Evolutionary conservation across 2,329 filamentous ascomycete species (phyloP), one percentile per base, ranked within the genome.

Genomic region (Fusarium drepaniforme): DNA sequence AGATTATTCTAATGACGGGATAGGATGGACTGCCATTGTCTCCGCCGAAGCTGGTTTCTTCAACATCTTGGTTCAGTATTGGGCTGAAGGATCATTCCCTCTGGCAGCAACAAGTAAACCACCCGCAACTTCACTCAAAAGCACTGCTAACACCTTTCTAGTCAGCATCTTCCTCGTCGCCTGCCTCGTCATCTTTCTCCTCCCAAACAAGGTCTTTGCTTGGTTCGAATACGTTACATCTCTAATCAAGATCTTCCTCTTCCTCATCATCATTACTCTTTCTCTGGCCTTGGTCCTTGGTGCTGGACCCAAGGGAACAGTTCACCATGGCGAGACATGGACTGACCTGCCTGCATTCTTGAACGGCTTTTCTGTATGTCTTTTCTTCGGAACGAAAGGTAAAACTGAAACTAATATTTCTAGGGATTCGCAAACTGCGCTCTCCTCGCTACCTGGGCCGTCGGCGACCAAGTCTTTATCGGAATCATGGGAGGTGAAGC

Each of bases 401-500:
- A 1, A 30, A 9, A 9, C 28, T 1, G 28, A 30, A 23, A 6
- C 5, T n/a, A 11, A 2, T 3, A 5, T 3, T 3, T 28, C 1
- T 38, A 77, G 75, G 75, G 75, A 9, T 77, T 77, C 4, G 75
- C 75, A 1, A 77, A 66, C 25, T 70, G 62, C n/a, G 68, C 73
- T 3, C 58, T 77, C 8, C 37, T 77, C 3, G 75, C 75, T 3
- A 72, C 65, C 12, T 77, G 75, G 75, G 75, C 75, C 0, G 75
- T 77, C 1, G 75, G 75, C 0, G 75, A 77, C 4, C 75, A 77
- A 42, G 75, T 77, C 8, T 77, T 77, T 5, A 76, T 77, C 40
- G 75, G 75, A n/a, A 71, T 77, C 37, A 77, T 77, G 72, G 75
- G 68, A 8, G 75, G 75, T 2, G 75, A 77, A 40, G 75, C 75